phyloP scores from a whole-genome alignment of 176 grass and related monocot genomes.

The Phoenix roebelenii region DNA sequence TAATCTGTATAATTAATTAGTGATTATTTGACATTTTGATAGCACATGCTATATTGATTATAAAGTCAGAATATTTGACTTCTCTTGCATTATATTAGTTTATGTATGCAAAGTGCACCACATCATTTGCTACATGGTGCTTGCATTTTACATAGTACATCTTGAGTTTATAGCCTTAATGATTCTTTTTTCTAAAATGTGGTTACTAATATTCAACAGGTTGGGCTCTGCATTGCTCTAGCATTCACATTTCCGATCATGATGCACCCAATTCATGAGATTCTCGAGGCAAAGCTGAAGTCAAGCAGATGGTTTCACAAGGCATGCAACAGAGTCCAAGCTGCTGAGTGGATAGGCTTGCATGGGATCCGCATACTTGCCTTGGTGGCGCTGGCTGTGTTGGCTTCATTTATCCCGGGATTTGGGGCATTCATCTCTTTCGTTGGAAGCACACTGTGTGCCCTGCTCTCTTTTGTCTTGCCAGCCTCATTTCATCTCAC shows the following conservation, averaged over 20 bases:
- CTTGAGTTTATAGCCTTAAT: not conserved
- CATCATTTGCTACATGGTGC: not conserved
- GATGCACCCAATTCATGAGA: slow-evolving; percentile 93
- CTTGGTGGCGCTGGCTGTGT: slow-evolving; percentile 28
- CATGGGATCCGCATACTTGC: slow-evolving; percentile 44
- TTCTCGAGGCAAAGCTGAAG: slow-evolving; percentile 47
- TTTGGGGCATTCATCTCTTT: slow-evolving; percentile 76
- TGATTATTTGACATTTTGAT: too few species aligned
- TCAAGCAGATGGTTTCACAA: slow-evolving; percentile 51
- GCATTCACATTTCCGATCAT: slow-evolving; percentile 82
- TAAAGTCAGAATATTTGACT: too few species aligned
- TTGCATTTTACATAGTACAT: not conserved
- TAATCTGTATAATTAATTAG: too few species aligned
- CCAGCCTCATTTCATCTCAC: slow-evolving; percentile 59
- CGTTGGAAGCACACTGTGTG: slow-evolving; percentile 78
- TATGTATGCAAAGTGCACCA: too few species aligned
- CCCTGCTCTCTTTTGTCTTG: slow-evolving; percentile 72
- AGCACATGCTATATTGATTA: too few species aligned
- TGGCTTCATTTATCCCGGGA: slow-evolving; percentile 67
- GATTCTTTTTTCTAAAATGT: too few species aligned
- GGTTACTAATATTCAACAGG: slow-evolving; percentile 27
- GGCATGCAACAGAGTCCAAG: slow-evolving; percentile 10
- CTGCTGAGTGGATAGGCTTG: slow-evolving; percentile 29
- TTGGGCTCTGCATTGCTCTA: slow-evolving; percentile 77
- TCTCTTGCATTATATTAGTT: too few species aligned